Conservation (phyloP, 805 yeast genomes). For the Scheffersomyces lignosus region DNA sequence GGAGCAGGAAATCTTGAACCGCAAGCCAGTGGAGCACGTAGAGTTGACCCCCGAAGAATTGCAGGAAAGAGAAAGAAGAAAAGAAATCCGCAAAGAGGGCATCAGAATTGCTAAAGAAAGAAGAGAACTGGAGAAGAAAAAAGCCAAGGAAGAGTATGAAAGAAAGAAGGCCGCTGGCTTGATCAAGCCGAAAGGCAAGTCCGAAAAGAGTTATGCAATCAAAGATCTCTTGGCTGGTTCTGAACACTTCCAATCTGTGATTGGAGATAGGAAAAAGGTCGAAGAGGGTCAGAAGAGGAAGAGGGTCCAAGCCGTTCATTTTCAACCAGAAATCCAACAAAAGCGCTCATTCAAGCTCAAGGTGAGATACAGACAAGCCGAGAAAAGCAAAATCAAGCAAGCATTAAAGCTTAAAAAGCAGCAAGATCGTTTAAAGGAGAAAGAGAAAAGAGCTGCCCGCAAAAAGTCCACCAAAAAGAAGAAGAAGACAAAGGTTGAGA, state of each 20-base stretch:
- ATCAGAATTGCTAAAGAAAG: slow-evolving; percentile 5
- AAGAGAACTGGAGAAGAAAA: slow-evolving; percentile 1
- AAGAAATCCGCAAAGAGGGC: slow-evolving; percentile 5
- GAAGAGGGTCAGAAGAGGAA: slow-evolving; percentile 34
- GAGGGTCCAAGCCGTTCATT: slow-evolving; percentile 26
- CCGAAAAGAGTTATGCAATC: slow-evolving; percentile 2
- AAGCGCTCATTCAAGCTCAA: slow-evolving; percentile 7
- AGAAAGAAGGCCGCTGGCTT: slow-evolving; percentile 4
- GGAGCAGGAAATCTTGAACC: slow-evolving; percentile 9
- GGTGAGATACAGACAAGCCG: slow-evolving; percentile 10
- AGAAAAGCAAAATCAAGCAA: slow-evolving; percentile 8
- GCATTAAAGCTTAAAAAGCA: slow-evolving; percentile 6
- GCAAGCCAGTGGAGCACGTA: background rate
- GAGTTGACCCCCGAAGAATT: slow-evolving; percentile 15
- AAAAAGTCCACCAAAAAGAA: slow-evolving; percentile 4
- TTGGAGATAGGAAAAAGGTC: slow-evolving; percentile 34
- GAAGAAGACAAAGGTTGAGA: slow-evolving; percentile 9
- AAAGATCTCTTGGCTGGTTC: slow-evolving; percentile 22
- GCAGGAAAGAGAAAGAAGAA: slow-evolving; percentile 6
- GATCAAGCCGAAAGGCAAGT: slow-evolving; percentile 2
- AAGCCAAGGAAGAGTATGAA: slow-evolving; percentile 3
- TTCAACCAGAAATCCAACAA: slow-evolving; percentile 23
- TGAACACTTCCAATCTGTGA: slow-evolving; percentile 40
- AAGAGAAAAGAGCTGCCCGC: slow-evolving; percentile 3
- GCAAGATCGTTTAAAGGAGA: slow-evolving; percentile 4